Base-by-base conservation (phyloP, 352 stramenopile genomes). In the Phytopythium chamaehyphon region DNA sequence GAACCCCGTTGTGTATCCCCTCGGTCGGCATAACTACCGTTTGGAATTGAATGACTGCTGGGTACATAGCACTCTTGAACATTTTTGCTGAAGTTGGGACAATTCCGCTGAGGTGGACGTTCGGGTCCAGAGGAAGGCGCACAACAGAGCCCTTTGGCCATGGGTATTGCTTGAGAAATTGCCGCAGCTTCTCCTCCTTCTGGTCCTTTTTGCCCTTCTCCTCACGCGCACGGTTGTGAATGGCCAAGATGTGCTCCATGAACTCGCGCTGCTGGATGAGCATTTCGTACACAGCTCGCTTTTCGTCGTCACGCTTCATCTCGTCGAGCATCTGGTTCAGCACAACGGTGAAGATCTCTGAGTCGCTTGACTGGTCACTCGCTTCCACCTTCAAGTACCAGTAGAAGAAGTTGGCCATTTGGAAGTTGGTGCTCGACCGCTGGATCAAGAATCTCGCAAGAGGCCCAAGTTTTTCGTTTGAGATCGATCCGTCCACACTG, bases 331-430 rank as follows among this genome's bases (percentile, higher is more conserved):
- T 83, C 60, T 98, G 96, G 51, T 84, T 90, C 2, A 92, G 55
- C 23, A 91, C 81, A n/a, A 66, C 62, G 16, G 69, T 74, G 57
- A 93, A 93, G 37, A 94, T 87, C 42, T 92, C 80, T 2, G 68
- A 74, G 53, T 95, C 80, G 21, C 76, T 78, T 10, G 61, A 80
- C 51, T 85, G 69, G 46, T 95, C 84, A 3, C 73, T 69, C 26
- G 82, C 67, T 49, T 95, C 84, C 6, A 93, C 84, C 46, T 92
- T 86, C 10, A 91, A 46, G 43, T 90, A 95, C 88, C 96, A 99
- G 57, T 98, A 99, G n/a, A 99, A 90, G 51, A 98, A 99, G 59
- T 98, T 99, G 24, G 97, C 96, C 62, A 99, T 88, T 50, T 98
- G 81, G 51, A 98, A 93, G 54, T 96, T 98, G 21, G 71, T 85